phyloP scores from a whole-genome alignment of 306 rosid genomes.

The Leucaena leucocephala region DNA sequence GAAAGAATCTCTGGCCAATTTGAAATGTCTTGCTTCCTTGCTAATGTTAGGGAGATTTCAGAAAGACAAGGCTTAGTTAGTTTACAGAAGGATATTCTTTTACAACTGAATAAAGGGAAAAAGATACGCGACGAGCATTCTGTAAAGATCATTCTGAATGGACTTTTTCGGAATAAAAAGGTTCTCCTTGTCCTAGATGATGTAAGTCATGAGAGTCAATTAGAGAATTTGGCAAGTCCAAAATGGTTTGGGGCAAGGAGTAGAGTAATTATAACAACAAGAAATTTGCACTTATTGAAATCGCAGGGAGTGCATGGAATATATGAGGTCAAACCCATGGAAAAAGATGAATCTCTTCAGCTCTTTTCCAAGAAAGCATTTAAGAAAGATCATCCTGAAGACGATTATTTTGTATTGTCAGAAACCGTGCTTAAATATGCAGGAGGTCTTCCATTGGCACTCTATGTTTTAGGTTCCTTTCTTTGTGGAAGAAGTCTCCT shows the following conservation, averaged over 20 bases:
- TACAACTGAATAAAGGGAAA: neutral
- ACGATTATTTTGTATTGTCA: neutral
- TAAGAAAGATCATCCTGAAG: neutral
- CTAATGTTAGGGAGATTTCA: neutral
- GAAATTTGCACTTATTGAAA: no score
- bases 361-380: neutral
- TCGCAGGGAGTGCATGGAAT: neutral
- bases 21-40: neutral
- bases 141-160: neutral
- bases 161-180: neutral
- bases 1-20: neutral
- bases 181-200: neutral
- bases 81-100: neutral
- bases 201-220: neutral
- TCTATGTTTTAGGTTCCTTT: neutral
- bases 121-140: neutral
- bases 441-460: neutral
- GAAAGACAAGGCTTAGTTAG: neutral
- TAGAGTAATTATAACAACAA: no score
- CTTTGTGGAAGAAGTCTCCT: neutral
- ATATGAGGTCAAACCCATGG: neutral
- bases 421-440: neutral
- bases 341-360: neutral
- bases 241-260: neutral
- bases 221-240: neutral